Evolutionary conservation across 169 alveolate species (phyloP), one percentile per base, ranked within the genome.

Genomic region (Blepharisma undulans): DNA sequence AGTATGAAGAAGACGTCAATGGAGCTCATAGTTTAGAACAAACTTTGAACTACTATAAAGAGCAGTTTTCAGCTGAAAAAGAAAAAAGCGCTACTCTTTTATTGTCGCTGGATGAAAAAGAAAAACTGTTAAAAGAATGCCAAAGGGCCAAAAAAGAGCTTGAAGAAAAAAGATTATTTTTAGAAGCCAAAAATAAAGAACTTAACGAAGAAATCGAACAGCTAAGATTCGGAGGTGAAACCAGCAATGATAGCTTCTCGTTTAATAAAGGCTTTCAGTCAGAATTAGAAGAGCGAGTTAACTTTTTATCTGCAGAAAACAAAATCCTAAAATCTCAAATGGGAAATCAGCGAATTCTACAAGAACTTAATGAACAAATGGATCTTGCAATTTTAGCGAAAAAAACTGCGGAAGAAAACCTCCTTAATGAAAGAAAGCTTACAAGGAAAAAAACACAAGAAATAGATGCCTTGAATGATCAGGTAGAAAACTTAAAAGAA

Each of bases 61-160:
- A 86, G n/a, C 80, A 72, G 72, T 85, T 29, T n/a, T n/a, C 80
- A 3, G 72, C 25, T 25, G 91, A 86, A 86, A 86, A 86, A 86
- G 91, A 86, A 60, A 27, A 27, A 27, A 48, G 22, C 30, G 80
- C 91, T 34, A 21, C 48, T 8, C 27, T 86, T 18, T 25, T 59
- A 25, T 71, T 29, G 25, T 21, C 61, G 71, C 84, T 86, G 25
- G 91, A 86, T 8, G 80, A 86, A 60, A 60, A 32, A 36, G 91
- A 86, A 66, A 86, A 72, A 72, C 4, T 25, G 1, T 12, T 86
- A 1, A 86, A 86, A 72, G 91, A 86, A 8, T 33, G 25, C 34
- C 82, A 71, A 29, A 86, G 71, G 66, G n/a, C 48, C n/a, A 86
- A 86, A 72, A 36, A 86, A n/a, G 91, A 86, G n/a, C 33, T 60